Base-by-base conservation (phyloP, 495 filamentous ascomycete species). In the Astrothelium subdiscretum region DNA sequence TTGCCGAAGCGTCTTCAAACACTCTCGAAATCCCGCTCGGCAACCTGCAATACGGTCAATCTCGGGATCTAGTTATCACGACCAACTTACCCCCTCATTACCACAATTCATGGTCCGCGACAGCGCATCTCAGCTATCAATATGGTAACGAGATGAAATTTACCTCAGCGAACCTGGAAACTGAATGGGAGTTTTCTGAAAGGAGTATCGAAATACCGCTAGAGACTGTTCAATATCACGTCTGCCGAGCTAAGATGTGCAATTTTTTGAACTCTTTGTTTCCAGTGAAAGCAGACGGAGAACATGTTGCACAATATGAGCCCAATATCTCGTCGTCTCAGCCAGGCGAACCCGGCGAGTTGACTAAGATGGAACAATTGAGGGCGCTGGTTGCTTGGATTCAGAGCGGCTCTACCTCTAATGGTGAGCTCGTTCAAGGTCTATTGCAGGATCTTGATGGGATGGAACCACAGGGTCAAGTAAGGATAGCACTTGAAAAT, bases 11-110 rank as follows among this genome's bases (percentile, higher is more conserved):
- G 24, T 4, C 48, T 27, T 29, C 20, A 15, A 31, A 43, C 13
- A 15, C 8, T 31, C 29, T 32, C 24, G 26, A 4, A 11, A 32
- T 61, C 15, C 29, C 32, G 22, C 32, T 62, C 2, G 60, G 60
- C 3, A 62, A 57, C 29, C 43, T 62, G 11, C 48, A 57, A 38
- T 62, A 62, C 31, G 60, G 60, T 31, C 60, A 62, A 22, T 31
- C 60, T 3, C 42, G 60, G 26, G 51, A 62, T 59, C 58, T 59
- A n/a, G 26, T 62, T 11, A 12, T 62, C 10, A 35, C 13, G 18
- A 2, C 24, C 6, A 26, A 54, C 3, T 54, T 54, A 20, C 48
- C 48, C 2, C 48, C 24, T 54, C 48, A 54, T 54, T 29, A 54
- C 24, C 12, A 54, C 48, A 26, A 54, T 11, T 29, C 48, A 29